Evolutionary conservation across 176 grass and related monocot genomes (phyloP).

Genomic region (Aechmea fasciata): DNA sequence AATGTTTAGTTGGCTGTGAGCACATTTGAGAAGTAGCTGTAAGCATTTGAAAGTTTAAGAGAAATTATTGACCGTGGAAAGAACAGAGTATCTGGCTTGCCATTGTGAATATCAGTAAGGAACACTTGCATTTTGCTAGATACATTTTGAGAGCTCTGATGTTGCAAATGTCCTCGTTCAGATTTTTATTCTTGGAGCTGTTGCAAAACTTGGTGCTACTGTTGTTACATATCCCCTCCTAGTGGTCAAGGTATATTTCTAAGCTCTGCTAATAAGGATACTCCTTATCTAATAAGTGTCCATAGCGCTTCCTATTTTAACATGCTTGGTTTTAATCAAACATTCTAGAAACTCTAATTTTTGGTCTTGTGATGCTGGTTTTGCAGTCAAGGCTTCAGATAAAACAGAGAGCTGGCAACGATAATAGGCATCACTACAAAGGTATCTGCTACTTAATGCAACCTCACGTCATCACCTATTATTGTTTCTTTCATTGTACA

Average conservation of each 20-base stretch:
- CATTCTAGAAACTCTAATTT: background rate
- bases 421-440: constrained; percentile 73
- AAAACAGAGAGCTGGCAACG: constrained; percentile 40
- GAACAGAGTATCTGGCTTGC: background rate
- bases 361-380: constrained; percentile 9
- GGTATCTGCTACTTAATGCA: constrained; percentile 22
- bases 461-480: background rate
- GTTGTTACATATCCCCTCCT: constrained; percentile 79
- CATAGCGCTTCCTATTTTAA: background rate
- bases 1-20: constrained; percentile 3
- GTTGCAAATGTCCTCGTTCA: constrained; percentile 30
- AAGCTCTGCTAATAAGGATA: background rate
- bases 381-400: constrained; percentile 78
- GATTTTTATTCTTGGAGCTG: constrained; percentile 96
- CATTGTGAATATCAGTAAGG: background rate
- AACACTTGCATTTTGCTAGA: background rate
- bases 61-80: background rate
- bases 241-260: constrained; percentile 64
- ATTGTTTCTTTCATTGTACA: too few species aligned
- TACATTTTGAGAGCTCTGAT: constrained; percentile 2
- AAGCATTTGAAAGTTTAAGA: too few species aligned
- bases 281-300: background rate
- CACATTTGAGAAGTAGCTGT: background rate
- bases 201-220: constrained; percentile 91
- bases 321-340: background rate